Evolutionary conservation across 176 grass and related monocot species (phyloP).

Genomic region (Typha latifolia): DNA sequence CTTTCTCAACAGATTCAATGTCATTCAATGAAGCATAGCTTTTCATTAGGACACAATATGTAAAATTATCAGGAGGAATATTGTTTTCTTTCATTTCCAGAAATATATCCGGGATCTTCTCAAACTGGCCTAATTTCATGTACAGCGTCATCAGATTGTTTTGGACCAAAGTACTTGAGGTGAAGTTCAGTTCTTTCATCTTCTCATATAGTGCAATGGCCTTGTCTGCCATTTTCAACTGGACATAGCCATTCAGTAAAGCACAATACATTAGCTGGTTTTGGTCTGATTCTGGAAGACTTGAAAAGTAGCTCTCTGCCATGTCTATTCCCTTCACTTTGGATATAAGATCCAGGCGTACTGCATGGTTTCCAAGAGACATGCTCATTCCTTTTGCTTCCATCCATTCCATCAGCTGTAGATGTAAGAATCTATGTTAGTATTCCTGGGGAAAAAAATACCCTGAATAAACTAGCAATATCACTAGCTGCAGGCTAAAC

Average conservation of each 20-base stretch:
- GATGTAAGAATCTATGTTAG: neutral
- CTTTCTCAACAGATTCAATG: slow-evolving; percentile 11
- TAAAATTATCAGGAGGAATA: slow-evolving; percentile 6
- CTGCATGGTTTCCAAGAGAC: neutral
- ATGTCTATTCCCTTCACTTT: slow-evolving; percentile 7
- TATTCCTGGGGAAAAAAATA: neutral
- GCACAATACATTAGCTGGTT: slow-evolving; percentile 2
- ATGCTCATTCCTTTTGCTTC: slow-evolving; percentile 9
- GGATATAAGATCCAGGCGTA: slow-evolving; percentile 9
- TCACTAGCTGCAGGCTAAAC: too few species aligned
- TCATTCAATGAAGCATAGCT: slow-evolving; percentile 10
- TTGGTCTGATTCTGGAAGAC: slow-evolving; percentile 1
- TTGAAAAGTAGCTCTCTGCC: slow-evolving; percentile 7
- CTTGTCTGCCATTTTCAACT: slow-evolving; percentile 3
- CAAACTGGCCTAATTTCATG: neutral
- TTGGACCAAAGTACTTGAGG: slow-evolving; percentile 2
- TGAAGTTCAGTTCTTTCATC: slow-evolving; percentile 11
- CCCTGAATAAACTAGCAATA: neutral
- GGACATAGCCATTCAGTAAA: neutral
- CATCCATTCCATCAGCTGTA: slow-evolving; percentile 17
- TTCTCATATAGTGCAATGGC: slow-evolving; percentile 9
- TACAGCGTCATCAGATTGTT: slow-evolving; percentile 7
- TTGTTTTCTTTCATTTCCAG: slow-evolving; percentile 2
- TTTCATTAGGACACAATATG: slow-evolving; percentile 2
- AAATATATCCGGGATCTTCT: slow-evolving; percentile 7